phyloP scores from a whole-genome alignment of 345 rosid genomes.

The Streptanthus diversifolius region DNA sequence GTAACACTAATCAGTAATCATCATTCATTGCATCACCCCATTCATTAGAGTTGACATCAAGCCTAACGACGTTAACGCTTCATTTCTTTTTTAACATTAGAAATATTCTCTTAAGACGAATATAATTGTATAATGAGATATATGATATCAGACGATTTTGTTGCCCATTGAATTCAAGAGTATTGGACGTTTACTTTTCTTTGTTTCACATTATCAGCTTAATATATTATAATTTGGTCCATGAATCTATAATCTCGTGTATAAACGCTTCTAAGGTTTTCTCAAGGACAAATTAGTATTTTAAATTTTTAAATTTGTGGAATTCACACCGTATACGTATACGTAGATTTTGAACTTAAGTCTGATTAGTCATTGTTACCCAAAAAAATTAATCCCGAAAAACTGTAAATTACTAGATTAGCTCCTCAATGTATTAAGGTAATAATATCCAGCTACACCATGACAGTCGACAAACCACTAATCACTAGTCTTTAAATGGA shows the following conservation, averaged over 20 bases:
- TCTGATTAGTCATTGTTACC: neutral
- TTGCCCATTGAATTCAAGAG: slow-evolving; percentile 9
- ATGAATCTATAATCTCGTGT: neutral
- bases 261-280: neutral
- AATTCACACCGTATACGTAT: neutral
- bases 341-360: neutral
- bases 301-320: neutral
- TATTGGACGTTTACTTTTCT: slow-evolving; percentile 5
- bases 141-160: too few relatives aligned
- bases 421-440: neutral
- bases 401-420: neutral
- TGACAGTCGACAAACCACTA: neutral
- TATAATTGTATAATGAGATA: neutral
- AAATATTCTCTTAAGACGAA: neutral
- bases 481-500: neutral
- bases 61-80: neutral
- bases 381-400: neutral
- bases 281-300: neutral
- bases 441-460: neutral
- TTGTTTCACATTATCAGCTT: slow-evolving; percentile 11
- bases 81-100: neutral
- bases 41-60: slow-evolving; percentile 29
- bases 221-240: neutral
- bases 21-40: too few relatives aligned
- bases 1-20: too few relatives aligned